Conservation (phyloP, 2,329 filamentous ascomycete species). For the Trichocomaceae sp. region DNA sequence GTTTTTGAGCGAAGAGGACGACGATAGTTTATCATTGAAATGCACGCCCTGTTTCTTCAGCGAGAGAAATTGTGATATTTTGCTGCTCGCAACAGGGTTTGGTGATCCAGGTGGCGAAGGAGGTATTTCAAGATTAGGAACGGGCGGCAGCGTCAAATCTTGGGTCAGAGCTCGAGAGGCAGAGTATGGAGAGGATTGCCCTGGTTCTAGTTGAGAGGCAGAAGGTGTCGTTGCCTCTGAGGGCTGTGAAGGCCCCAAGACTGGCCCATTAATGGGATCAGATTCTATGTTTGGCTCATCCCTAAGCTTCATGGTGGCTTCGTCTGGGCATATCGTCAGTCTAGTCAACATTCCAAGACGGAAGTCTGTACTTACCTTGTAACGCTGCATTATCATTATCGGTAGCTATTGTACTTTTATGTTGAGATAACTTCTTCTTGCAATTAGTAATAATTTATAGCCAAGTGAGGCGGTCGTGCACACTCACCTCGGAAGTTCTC, state of each 20-base stretch:
- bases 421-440: not conserved
- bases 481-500: slow-evolving; percentile 21
- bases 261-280: slow-evolving; percentile 21
- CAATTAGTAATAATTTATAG: not conserved
- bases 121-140: slow-evolving; percentile 41
- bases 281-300: not conserved
- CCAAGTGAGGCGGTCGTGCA: not conserved
- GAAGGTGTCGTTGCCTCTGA: slow-evolving; percentile 17
- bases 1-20: slow-evolving; percentile 53
- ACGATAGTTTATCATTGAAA: slow-evolving; percentile 56
- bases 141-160: slow-evolving; percentile 49
- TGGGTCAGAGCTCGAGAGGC: slow-evolving; percentile 46
- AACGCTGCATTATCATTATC: not conserved
- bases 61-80: slow-evolving; percentile 55
- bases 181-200: slow-evolving; percentile 44
- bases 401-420: not conserved
- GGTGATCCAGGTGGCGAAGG: slow-evolving; percentile 43
- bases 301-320: not conserved
- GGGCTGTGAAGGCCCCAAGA: slow-evolving; percentile 33
- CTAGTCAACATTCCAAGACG: not conserved
- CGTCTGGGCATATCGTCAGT: not conserved
- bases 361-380: not conserved
- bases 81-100: slow-evolving; percentile 43
- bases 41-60: slow-evolving; percentile 57
- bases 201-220: slow-evolving; percentile 13